These are phyloP conservation scores for Ligustrum vulgare DNA, from an alignment of 257 asterid genomes.

Conservation along the genomic window DNA sequence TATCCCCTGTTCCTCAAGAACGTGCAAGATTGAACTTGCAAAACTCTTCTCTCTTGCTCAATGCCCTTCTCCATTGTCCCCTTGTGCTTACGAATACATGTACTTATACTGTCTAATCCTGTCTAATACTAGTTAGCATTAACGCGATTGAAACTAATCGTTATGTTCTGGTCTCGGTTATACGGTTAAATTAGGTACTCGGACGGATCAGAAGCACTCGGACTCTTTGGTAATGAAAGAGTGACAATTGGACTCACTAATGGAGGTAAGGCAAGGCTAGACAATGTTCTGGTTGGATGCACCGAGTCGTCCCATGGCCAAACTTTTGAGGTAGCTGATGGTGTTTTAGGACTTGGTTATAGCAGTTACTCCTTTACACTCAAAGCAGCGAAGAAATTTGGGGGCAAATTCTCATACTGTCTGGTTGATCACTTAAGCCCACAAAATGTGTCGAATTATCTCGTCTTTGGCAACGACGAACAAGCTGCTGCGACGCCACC, in stretches of 20 bases:
- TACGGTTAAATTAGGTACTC: conserved; percentile 36
- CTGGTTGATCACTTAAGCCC: conserved; percentile 58
- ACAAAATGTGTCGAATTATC: conserved; percentile 45
- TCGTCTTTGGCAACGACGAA: conserved; percentile 40
- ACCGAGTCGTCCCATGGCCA: conserved; percentile 33
- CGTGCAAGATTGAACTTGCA: conserved; percentile 41
- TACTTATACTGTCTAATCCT: neutral
- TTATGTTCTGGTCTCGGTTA: neutral
- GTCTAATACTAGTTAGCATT: neutral
- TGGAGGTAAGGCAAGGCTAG: conserved; percentile 30
- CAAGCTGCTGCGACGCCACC: neutral
- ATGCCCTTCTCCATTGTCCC: conserved; percentile 45
- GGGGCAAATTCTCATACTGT: conserved; percentile 64
- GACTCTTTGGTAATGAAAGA: conserved; percentile 53
- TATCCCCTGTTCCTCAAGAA: conserved; percentile 51
- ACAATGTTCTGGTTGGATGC: conserved; percentile 52
- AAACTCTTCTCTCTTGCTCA: conserved; percentile 43
- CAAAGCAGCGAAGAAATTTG: conserved; percentile 32
- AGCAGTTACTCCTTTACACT: conserved; percentile 47
- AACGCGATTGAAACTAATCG: neutral
- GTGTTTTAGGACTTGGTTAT: conserved; percentile 58
- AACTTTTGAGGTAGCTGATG: conserved; percentile 39
- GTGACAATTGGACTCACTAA: conserved; percentile 37
- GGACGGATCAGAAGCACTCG: conserved; percentile 51
- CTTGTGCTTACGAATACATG: conserved; percentile 63